Percentiles rank a stretch among this genome's conserved stretches.
These are phyloP conservation scores for Chamaenerion angustifolium DNA, from an alignment of 345 rosid genomes.

Conservation along the genomic window DNA sequence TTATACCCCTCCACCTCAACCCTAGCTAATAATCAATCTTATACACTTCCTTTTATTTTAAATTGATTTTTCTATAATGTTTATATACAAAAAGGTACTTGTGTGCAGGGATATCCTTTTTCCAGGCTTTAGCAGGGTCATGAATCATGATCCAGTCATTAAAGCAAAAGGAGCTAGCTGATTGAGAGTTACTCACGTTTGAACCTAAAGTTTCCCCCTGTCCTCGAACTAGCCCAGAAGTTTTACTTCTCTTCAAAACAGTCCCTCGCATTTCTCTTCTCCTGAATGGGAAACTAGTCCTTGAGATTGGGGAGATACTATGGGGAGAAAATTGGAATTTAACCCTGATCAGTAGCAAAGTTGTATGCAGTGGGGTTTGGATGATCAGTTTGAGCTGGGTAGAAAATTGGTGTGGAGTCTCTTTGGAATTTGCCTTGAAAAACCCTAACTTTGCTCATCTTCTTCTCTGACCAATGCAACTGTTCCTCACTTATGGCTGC, in stretches of 20 bases:
- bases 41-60: slow-evolving; percentile 6
- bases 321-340: background rate
- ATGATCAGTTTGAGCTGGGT: slow-evolving; percentile 72
- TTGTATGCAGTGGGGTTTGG: background rate
- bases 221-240: background rate
- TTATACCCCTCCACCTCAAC: no score
- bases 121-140: slow-evolving; percentile 18
- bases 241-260: background rate
- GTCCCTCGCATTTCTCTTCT: no score
- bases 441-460: slow-evolving; percentile 84
- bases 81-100: slow-evolving; percentile 15
- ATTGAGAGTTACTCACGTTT: no score
- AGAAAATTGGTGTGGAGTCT: slow-evolving; percentile 82
- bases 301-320: no score
- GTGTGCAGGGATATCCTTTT: slow-evolving; percentile 25
- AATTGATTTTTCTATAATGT: slow-evolving; percentile 4
- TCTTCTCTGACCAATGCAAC: slow-evolving; percentile 92
- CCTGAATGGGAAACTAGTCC: no score
- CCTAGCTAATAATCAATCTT: background rate
- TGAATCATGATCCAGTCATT: slow-evolving; percentile 7
- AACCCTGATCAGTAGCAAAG: background rate
- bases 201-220: no score
- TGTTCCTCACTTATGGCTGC: slow-evolving; percentile 52
- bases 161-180: slow-evolving; percentile 10
- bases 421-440: slow-evolving; percentile 66